Conservation (phyloP, 768 basidiomycete genomes). For the Imleria badia region DNA sequence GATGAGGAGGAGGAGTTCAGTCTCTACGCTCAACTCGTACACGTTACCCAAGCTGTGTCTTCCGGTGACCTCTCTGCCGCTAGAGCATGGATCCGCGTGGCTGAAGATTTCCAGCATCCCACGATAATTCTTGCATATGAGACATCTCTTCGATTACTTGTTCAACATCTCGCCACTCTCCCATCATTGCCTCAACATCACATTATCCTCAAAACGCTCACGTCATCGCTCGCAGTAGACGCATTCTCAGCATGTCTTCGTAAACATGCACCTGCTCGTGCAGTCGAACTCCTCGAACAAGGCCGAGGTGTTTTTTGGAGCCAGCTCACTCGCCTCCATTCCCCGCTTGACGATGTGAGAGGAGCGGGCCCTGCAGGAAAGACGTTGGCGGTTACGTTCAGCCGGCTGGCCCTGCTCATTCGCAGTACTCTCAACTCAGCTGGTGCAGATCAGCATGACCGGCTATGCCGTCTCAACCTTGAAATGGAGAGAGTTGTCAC, state of each 20-base stretch:
- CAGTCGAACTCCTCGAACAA: background rate
- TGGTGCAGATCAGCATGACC: background rate
- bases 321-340: background rate
- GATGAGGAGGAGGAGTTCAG: background rate
- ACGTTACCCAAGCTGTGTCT: background rate
- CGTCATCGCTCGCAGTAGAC: background rate
- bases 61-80: background rate
- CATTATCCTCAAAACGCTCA: background rate
- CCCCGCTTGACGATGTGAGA: background rate
- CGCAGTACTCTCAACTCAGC: background rate
- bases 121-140: background rate
- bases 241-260: background rate
- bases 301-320: no score
- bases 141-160: background rate
- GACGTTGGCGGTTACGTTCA: background rate
- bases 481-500: background rate
- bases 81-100: no score
- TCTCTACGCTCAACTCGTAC: background rate
- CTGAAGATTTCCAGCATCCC: background rate
- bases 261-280: background rate
- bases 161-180: background rate
- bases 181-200: background rate
- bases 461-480: background rate
- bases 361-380: background rate
- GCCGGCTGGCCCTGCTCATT: background rate